phyloP scores from a whole-genome alignment of 2,329 filamentous ascomycete genomes.

The Colletotrichum liaoningense region DNA sequence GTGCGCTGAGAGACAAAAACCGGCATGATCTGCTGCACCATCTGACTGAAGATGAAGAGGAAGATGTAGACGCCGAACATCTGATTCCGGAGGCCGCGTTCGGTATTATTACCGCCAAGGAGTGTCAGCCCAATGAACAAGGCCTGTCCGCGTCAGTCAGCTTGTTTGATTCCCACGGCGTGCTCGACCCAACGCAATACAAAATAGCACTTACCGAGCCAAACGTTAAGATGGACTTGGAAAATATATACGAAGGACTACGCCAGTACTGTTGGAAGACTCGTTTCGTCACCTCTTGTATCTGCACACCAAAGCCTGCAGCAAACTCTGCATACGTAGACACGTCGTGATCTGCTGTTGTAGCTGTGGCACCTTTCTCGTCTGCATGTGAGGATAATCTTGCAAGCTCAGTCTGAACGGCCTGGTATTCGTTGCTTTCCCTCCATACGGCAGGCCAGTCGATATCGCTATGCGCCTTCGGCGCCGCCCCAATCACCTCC shows the following conservation, averaged over 20 bases:
- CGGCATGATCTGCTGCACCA: constrained; percentile 67
- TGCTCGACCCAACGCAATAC: too few relatives aligned
- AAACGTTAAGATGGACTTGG: constrained; percentile 71
- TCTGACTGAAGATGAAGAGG: constrained; percentile 63
- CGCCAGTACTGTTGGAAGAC: constrained; percentile 85
- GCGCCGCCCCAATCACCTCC: constrained; percentile 44
- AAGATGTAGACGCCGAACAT: constrained; percentile 76
- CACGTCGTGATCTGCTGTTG: neutral
- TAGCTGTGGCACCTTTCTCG: neutral
- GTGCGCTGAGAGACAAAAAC: constrained; percentile 73
- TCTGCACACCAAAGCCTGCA: constrained; percentile 71
- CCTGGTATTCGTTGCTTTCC: constrained; percentile 51
- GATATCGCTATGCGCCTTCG: constrained; percentile 57
- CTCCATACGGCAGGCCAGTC: constrained; percentile 61
- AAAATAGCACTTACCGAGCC: constrained; percentile 40
- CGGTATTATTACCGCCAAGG: constrained; percentile 64
- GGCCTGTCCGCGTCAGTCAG: constrained; percentile 41
- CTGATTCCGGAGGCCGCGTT: constrained; percentile 73
- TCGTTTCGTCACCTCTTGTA: constrained; percentile 69
- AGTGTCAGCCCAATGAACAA: constrained; percentile 76
- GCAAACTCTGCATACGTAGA: constrained; percentile 61
- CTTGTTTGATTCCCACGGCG: neutral
- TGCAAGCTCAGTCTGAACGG: constrained; percentile 29
- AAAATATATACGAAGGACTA: constrained; percentile 80
- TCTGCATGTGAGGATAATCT: constrained; percentile 27